These are phyloP conservation scores for Claviceps cyperi DNA, from an alignment of 2,329 filamentous ascomycete genomes.

Conservation along the genomic window DNA sequence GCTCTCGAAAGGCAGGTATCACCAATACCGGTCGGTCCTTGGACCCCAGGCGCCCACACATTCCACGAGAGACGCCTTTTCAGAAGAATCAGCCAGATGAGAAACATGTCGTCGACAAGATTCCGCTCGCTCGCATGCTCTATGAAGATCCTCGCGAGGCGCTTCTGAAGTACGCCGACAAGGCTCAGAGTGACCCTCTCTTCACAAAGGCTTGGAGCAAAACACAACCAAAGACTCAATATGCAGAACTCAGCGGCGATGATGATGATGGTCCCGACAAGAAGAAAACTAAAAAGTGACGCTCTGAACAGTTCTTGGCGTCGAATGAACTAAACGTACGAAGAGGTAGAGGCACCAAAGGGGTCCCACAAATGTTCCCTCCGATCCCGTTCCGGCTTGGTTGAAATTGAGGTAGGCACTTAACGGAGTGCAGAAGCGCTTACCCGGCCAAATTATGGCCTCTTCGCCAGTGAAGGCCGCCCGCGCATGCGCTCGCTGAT, in stretches of 20 bases:
- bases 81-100: conserved; percentile 82
- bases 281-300: conserved; percentile 42
- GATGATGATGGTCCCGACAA: conserved; percentile 60
- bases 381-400: neutral
- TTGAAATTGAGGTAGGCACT: neutral
- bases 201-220: conserved; percentile 90
- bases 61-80: conserved; percentile 77
- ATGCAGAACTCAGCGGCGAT: conserved; percentile 77
- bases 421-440: no score
- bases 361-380: neutral
- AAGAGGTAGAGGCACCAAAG: neutral
- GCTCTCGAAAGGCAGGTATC: conserved; percentile 47
- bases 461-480: no score
- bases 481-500: neutral
- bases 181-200: conserved; percentile 81
- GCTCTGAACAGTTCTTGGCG: neutral
- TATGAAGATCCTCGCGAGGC: conserved; percentile 95
- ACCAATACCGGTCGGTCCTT: conserved; percentile 62
- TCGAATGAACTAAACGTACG: neutral
- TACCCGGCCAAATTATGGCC: no score
- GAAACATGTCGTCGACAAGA: conserved; percentile 74
- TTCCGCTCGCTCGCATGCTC: conserved; percentile 81
- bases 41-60: conserved; percentile 73
- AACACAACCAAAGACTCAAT: conserved; percentile 86
- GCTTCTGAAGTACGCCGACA: conserved; percentile 84